A percentile compares a stretch with the other conserved stretches of the same genome.
Evolutionary conservation across 352 stramenopile genomes (phyloP).

Genomic region (Nothophytophthora sp.): DNA sequence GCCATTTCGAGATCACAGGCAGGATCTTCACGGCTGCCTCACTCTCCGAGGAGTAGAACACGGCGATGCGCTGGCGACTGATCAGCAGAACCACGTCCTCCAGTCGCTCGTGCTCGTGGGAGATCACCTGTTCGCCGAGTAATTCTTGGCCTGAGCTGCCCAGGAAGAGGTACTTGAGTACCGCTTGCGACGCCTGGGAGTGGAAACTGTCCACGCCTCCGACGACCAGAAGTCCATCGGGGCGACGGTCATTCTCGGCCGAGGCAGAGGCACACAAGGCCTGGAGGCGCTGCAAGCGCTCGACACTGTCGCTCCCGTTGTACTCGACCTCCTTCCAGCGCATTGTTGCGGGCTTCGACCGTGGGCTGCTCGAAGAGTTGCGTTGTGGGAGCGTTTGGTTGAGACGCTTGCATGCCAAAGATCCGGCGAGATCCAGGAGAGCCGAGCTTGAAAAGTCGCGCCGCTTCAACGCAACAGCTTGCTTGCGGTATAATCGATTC

Average conservation of each 20-base stretch:
- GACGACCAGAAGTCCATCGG: conserved; percentile 67
- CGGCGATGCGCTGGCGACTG: conserved; percentile 28
- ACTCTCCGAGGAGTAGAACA: conserved; percentile 74
- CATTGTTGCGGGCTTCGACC: too few species aligned
- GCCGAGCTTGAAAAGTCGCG: conserved; percentile 1
- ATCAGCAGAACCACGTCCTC: conserved; percentile 76
- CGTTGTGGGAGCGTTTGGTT: not conserved
- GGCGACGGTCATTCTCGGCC: not conserved
- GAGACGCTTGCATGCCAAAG: conserved; percentile 15
- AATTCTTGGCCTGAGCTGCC: conserved; percentile 72
- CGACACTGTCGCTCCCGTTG: conserved; percentile 51
- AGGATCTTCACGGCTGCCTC: conserved; percentile 65
- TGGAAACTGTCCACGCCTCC: conserved; percentile 73
- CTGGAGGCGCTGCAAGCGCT: conserved; percentile 55
- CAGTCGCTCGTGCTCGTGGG: conserved; percentile 59
- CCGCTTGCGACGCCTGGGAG: conserved; percentile 57
- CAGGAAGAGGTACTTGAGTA: conserved; percentile 79
- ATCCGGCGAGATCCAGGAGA: conserved; percentile 4
- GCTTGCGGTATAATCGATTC: too few species aligned
- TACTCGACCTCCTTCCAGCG: conserved; percentile 59
- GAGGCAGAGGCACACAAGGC: conserved; percentile 33
- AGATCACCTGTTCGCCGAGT: conserved; percentile 72
- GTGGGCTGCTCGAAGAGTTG: not conserved
- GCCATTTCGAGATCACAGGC: conserved; percentile 66
- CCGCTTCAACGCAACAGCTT: too few species aligned